Evolutionary conservation across 768 basidiomycete species (phyloP), one percentile per base, ranked within the genome.

Genomic region (Suillus subluteus): DNA sequence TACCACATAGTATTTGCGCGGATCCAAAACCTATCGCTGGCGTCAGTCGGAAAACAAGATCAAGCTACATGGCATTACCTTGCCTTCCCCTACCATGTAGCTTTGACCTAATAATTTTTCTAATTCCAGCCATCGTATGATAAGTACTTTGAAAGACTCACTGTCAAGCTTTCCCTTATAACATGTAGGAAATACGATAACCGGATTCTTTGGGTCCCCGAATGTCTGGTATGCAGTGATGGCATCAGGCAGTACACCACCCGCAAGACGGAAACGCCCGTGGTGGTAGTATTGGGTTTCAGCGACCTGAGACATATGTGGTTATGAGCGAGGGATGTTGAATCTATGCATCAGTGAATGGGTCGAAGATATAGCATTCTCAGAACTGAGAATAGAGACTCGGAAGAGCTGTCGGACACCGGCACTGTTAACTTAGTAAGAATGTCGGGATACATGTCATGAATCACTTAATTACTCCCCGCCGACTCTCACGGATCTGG

Each of bases 141-240:
- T 56, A 21, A 59, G 55, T 11, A 12, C 11, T 65, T 48, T 12
- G 56, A 8, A 37, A 13, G 18, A 79, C 84, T 70, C 68, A 86
- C 86, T 80, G 69, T 82, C 85, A 15, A 88, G 78, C 56, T 82
- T 83, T 38, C 76, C 86, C 2, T 85, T 85, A 69, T 84, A 88
- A 66, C 86, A 88, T 5, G 86, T 87, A 5, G 86, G 86, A 71
- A 86, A 87, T 16, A 88, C 84, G 40, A 87, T 81, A 71, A 86
- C 88, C 3, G 87, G 87, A 55, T 86, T 87, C 16, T 73, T 71
- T 3, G 81, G 79, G 68, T 85, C 75, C 16, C 87, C 87, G 67
- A 86, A 87, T 0, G 86, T 87, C 62, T 84, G 78, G 70, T 85
- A 88, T 23, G 87, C 87, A n/a, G 87, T 88, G 32, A 87, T 71